Evolutionary conservation across 495 filamentous ascomycete species (phyloP).

Genomic region (Cercophora sp.): DNA sequence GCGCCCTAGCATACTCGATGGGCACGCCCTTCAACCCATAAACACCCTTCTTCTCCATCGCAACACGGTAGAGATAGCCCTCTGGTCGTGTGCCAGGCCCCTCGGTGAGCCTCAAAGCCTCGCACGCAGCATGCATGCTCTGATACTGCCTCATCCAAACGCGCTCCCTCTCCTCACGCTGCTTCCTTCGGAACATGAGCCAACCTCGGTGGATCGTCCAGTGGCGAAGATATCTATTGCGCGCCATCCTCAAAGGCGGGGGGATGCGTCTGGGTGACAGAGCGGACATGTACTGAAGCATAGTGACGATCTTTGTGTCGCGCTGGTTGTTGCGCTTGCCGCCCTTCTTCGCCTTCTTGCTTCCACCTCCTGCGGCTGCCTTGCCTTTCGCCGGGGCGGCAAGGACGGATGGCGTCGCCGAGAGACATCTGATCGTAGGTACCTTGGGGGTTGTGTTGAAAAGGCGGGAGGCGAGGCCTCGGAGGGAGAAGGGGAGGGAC

Average conservation of each 20-base stretch:
- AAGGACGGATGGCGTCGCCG: not conserved
- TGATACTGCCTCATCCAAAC: slow-evolving; percentile 71
- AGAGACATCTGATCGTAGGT: slow-evolving; percentile 1
- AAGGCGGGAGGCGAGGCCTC: slow-evolving; percentile 28
- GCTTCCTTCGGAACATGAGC: slow-evolving; percentile 64
- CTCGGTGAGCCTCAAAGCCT: slow-evolving; percentile 68
- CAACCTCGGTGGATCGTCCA: slow-evolving; percentile 99
- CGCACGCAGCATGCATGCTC: slow-evolving; percentile 73
- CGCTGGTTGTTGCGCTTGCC: not conserved
- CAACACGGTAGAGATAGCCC: slow-evolving; percentile 75
- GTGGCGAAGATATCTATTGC: slow-evolving; percentile 85
- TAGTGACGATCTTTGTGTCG: slow-evolving; percentile 31
- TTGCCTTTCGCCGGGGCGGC: not conserved
- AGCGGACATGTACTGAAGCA: slow-evolving; percentile 25
- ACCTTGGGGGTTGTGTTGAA: not conserved
- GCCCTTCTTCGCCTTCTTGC: slow-evolving; percentile 26
- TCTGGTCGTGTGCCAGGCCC: slow-evolving; percentile 57
- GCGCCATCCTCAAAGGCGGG: slow-evolving; percentile 78
- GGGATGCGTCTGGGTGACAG: slow-evolving; percentile 41
- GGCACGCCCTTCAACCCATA: slow-evolving; percentile 63
- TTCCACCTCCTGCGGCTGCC: too few relatives aligned
- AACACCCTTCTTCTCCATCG: slow-evolving; percentile 79
- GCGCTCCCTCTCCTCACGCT: slow-evolving; percentile 54
- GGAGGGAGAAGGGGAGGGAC: slow-evolving; percentile 23
- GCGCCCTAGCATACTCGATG: slow-evolving; percentile 80